Conservation (phyloP, 169 alveolate genomes). For the Plasmodium blacklocki region DNA sequence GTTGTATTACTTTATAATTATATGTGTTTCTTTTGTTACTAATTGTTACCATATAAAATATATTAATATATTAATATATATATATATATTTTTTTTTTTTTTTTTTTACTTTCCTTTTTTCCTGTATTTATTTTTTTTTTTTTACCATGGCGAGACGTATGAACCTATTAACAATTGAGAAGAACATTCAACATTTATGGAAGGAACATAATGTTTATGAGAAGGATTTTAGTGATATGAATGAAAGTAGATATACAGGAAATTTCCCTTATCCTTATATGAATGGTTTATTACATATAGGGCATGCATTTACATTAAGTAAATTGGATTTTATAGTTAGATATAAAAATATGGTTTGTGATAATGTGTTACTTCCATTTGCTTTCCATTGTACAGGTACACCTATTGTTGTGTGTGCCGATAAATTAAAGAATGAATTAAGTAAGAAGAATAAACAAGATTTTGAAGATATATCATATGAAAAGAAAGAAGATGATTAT, state of each 20-base stretch:
- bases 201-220: constrained; percentile 89
- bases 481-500: background rate
- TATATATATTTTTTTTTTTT: constrained; percentile 1
- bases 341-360: constrained; percentile 95
- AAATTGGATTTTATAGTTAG: constrained; percentile 98
- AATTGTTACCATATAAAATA: background rate
- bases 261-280: constrained; percentile 99
- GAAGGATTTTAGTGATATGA: constrained; percentile 87
- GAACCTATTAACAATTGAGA: constrained; percentile 90
- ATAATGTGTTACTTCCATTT: constrained; percentile 97
- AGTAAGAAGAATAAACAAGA: background rate
- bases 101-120: background rate
- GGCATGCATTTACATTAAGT: constrained; percentile 98
- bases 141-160: constrained; percentile 89
- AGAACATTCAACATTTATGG: constrained; percentile 91
- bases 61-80: constrained; percentile 5
- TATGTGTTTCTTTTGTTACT: background rate
- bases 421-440: constrained; percentile 91
- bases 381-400: constrained; percentile 99
- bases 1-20: no score
- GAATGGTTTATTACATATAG: constrained; percentile 99
- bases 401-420: constrained; percentile 99
- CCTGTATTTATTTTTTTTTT: background rate
- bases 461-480: background rate
- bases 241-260: constrained; percentile 92